Evolutionary conservation across 805 yeast species (phyloP), one percentile per base, ranked within the genome.

Genomic region (Debaryomyces castellii): DNA sequence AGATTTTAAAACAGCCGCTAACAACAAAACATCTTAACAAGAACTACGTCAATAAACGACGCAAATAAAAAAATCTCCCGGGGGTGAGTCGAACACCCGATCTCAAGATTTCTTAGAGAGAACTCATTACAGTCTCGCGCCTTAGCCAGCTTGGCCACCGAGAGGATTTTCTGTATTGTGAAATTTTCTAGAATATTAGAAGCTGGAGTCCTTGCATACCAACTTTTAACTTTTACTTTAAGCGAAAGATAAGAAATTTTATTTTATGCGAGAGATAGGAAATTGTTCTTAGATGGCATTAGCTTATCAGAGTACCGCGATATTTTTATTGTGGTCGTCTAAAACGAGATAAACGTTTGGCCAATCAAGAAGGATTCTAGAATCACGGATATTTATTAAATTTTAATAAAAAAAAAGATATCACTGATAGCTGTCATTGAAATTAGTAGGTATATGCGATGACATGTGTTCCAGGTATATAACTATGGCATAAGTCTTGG

Each of bases 11-110:
- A n/a, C n/a, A n/a, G n/a, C n/a, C n/a, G n/a, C n/a, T n/a, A n/a
- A n/a, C n/a, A n/a, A n/a, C n/a, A n/a, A n/a, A n/a, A n/a, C n/a
- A n/a, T n/a, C n/a, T n/a, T n/a, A 8, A 8, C 8, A 22, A 22
- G 24, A 6, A 6, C 8, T 8, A 22, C 14, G 11, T 27, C 32
- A 4, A 27, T 27, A 8, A 27, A 11, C 6, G 21, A 20, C 6
- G 14, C n/a, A 28, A 8, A 41, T 6, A 42, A 43, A 53, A 48
- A 58, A 58, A 46, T 69, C 73, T 69, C 75, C 74, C 65, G 73
- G 73, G 74, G 73, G 74, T 67, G 74, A 71, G 71, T 69, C 74
- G 74, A 69, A 70, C 76, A 67, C 74, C 73, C 74, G 74, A 69
- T 69, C 74, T 67, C 72, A 68, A 70, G 74, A 69, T 69, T 53